These are phyloP conservation scores for Yamadazyma buinensis DNA, from an alignment of 1,139 yeast genomes.

Conservation along the genomic window DNA sequence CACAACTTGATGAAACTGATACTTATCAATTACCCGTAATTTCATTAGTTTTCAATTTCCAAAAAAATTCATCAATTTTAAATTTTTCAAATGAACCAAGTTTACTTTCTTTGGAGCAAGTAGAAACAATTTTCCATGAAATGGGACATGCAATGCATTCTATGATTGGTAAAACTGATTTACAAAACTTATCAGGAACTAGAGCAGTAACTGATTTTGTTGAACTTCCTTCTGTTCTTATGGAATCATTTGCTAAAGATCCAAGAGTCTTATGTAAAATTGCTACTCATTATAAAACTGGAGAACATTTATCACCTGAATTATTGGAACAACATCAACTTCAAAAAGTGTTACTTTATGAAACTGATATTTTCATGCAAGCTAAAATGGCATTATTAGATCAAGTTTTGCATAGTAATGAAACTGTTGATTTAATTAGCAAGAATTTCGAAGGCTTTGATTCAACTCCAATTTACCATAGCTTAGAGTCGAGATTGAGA, in stretches of 20 bases:
- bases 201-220: constrained; percentile 96
- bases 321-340: constrained; percentile 49
- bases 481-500: constrained; percentile 51
- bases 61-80: constrained; percentile 22
- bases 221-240: constrained; percentile 89
- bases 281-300: constrained; percentile 72
- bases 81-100: constrained; percentile 26
- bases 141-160: constrained; percentile 99
- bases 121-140: constrained; percentile 93
- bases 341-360: constrained; percentile 52
- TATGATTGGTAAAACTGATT: constrained; percentile 85
- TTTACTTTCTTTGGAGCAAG: constrained; percentile 68
- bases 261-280: constrained; percentile 69
- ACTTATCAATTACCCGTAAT: constrained; percentile 84
- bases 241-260: constrained; percentile 90
- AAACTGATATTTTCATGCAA: constrained; percentile 82
- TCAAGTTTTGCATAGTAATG: constrained; percentile 61
- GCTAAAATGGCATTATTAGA: constrained; percentile 88
- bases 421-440: constrained; percentile 28
- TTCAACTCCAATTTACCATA: constrained; percentile 61
- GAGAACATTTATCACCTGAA: constrained; percentile 52
- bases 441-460: constrained; percentile 29
- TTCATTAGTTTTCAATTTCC: constrained; percentile 83
- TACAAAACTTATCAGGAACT: constrained; percentile 93
- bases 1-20: constrained; percentile 51